A percentile compares a stretch with the other conserved stretches of the same genome.
Evolutionary conservation across 1,139 yeast genomes (phyloP).

Genomic region (Suhomyces bribrorum): DNA sequence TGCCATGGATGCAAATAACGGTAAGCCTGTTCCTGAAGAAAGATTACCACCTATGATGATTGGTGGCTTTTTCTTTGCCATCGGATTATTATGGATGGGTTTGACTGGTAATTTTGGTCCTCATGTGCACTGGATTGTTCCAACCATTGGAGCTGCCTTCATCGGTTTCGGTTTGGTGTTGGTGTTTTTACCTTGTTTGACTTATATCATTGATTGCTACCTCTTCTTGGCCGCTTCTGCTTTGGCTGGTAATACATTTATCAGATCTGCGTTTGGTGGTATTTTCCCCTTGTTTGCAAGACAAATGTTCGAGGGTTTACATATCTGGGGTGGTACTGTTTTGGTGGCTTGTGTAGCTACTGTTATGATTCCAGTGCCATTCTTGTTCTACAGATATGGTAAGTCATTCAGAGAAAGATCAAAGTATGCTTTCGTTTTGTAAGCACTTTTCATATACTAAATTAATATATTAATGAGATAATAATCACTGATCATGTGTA

Average conservation of each 20-base stretch:
- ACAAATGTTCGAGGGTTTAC: conserved; percentile 73
- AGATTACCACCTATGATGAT: conserved; percentile 74
- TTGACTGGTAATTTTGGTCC: conserved; percentile 80
- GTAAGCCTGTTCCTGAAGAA: conserved; percentile 73
- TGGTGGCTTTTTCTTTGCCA: conserved; percentile 68
- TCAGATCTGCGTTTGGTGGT: conserved; percentile 62
- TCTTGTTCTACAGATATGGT: conserved; percentile 68
- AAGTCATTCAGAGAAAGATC: conserved; percentile 59
- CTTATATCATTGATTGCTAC: conserved; percentile 80
- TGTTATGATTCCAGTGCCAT: conserved; percentile 71
- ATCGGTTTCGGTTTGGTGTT: conserved; percentile 75
- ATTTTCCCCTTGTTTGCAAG: conserved; percentile 53
- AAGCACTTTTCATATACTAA: background rate
- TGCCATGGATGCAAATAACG: conserved; percentile 48
- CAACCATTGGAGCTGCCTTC: conserved; percentile 69
- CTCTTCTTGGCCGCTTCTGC: conserved; percentile 85
- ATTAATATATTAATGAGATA: background rate
- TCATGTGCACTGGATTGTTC: conserved; percentile 80
- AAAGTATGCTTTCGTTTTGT: conserved; percentile 56
- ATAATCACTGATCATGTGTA: too few relatives aligned
- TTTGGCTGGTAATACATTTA: conserved; percentile 80
- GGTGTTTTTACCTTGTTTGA: conserved; percentile 75
- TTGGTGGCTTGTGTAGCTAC: conserved; percentile 69
- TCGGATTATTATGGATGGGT: conserved; percentile 81
- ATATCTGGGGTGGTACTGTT: conserved; percentile 82